Evolutionary conservation across 2,329 filamentous ascomycete species (phyloP).

Genomic region (Penicillium sp.): DNA sequence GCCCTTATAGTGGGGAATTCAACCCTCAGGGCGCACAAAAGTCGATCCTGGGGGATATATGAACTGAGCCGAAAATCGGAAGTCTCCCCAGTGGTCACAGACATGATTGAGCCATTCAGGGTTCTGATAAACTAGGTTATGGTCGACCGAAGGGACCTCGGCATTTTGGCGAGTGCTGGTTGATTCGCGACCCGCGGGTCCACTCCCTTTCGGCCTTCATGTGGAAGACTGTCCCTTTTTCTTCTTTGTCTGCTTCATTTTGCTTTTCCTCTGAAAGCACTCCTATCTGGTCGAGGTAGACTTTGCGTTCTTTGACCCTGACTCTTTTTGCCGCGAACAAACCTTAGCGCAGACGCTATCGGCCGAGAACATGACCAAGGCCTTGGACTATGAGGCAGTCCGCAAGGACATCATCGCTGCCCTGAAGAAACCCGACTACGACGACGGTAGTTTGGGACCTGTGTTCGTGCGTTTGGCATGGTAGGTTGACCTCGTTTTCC

Average conservation of each 20-base stretch:
- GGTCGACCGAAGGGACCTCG: constrained; percentile 24
- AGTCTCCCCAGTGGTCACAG: neutral
- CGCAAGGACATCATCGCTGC: constrained; percentile 52
- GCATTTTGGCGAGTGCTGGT: constrained; percentile 23
- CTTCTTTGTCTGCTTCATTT: constrained; percentile 1
- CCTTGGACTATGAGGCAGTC: constrained; percentile 47
- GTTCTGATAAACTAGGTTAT: neutral
- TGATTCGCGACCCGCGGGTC: constrained; percentile 29
- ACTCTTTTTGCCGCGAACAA: neutral
- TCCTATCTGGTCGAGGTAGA: neutral
- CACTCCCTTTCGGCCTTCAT: constrained; percentile 28
- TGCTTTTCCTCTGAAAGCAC: constrained; percentile 3
- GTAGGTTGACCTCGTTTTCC: constrained; percentile 34
- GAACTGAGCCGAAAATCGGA: constrained; percentile 8
- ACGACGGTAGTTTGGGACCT: constrained; percentile 61
- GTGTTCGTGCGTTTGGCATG: constrained; percentile 61
- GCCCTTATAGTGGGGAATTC: neutral
- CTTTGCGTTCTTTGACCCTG: neutral
- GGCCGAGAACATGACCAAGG: constrained; percentile 35
- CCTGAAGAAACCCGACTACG: constrained; percentile 58
- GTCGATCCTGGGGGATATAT: neutral
- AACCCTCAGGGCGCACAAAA: neutral
- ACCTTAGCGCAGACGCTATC: constrained; percentile 20
- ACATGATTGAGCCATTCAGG: neutral
- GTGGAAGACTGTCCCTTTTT: constrained; percentile 21